Base-by-base conservation (phyloP, 1,284 basidiomycete species). In the Neolentinus lepideus region DNA sequence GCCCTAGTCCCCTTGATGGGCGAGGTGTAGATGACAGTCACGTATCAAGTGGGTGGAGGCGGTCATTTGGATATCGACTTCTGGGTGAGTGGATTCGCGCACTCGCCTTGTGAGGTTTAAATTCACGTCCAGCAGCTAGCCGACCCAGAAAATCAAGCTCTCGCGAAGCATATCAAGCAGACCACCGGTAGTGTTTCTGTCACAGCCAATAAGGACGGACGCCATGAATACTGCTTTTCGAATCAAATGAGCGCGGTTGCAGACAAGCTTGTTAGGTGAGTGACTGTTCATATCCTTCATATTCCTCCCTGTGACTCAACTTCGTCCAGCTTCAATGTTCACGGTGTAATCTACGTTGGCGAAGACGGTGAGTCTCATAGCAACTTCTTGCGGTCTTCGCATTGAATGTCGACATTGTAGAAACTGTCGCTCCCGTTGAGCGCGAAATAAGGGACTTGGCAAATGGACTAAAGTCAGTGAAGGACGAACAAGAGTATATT, bases 401-500 rank as follows among this genome's bases (percentile, higher is more conserved):
- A 63, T 70, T 25, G 64, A 69, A 33, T 31, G 19, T 52, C 56
- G 61, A n/a, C 16, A 26, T 22, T 51, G 59, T 68, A 80, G 90
- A 91, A 63, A 79, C 85, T 36, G 89, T 94, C 60, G 93, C 93
- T 12, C 97, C 97, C 1, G 94, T 99, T 57, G 97, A 99, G 70
- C 85, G 89, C 52, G 96, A 99, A 77, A 95, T 99, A 59, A 86
- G 97, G 27, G 77, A 84, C 46, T 75, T 99, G n/a, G 87, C 92
- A 3, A 83, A 85, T 51, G 92, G 88, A 3, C 74, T 99, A 35
- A 84, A 92, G 62, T 76, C 92, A 16, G 93, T 99, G 62, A 98
- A 98, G 73, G 97, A 99, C 66, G 97, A 99, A 71, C 96, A 99
- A 68, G 94, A 98, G 71, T 99, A 99, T 71, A 92, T 99, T 58